A percentile compares a stretch with the other conserved stretches of the same genome.
These are phyloP conservation scores for Heritiera littoralis DNA, from an alignment of 345 rosid genomes.

Conservation along the genomic window DNA sequence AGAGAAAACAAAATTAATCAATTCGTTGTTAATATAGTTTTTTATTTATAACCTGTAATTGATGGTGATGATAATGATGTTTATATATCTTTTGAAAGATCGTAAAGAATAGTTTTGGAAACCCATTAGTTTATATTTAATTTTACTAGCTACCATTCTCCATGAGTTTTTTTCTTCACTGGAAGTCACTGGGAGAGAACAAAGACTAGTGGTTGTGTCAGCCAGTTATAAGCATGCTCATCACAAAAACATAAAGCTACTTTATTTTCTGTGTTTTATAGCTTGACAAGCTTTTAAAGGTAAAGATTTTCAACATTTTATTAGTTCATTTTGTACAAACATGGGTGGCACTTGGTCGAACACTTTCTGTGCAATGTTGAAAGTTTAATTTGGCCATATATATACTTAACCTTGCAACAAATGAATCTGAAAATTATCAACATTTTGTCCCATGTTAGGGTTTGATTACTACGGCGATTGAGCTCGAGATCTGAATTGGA, in stretches of 20 bases:
- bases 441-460: not conserved
- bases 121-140: not conserved
- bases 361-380: not conserved
- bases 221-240: conserved; percentile 49
- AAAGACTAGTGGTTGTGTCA: conserved; percentile 60
- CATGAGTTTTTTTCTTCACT: conserved; percentile 27
- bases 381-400: not conserved
- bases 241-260: not conserved
- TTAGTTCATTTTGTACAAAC: not conserved
- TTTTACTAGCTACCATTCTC: not conserved
- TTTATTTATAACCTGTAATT: too few relatives aligned
- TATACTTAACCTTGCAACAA: not conserved
- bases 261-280: conserved; percentile 9
- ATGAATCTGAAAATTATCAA: too few relatives aligned
- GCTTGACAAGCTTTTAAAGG: not conserved
- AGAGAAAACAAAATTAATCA: too few relatives aligned
- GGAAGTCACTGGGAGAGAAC: conserved; percentile 41
- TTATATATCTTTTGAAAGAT: too few relatives aligned
- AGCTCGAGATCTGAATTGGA: too few relatives aligned
- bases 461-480: too few relatives aligned
- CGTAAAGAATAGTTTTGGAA: not conserved
- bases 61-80: too few relatives aligned
- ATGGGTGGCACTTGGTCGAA: not conserved
- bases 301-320: not conserved
- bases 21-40: too few relatives aligned